Conservation (phyloP, 1,139 yeast species). For the Petasospora rhodanensis region DNA sequence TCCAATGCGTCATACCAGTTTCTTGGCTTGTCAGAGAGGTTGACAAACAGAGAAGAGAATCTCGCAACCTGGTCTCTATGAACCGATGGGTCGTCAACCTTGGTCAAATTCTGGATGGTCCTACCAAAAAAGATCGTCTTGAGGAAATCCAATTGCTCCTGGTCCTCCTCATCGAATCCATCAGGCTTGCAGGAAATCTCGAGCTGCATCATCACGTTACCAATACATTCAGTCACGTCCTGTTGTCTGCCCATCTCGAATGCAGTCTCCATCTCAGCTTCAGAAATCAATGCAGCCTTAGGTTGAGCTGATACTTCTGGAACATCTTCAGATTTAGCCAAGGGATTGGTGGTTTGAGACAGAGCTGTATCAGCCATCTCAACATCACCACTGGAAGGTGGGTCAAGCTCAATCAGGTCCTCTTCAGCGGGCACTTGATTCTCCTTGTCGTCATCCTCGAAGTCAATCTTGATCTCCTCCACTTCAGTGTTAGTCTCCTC, state of each 20-base stretch:
- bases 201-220: conserved; percentile 85
- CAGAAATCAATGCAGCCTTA: conserved; percentile 41
- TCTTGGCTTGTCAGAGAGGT: conserved; percentile 82
- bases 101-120: conserved; percentile 51
- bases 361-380: too few species aligned
- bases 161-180: conserved; percentile 54
- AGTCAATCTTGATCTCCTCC: neutral
- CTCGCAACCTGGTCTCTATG: conserved; percentile 66
- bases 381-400: neutral
- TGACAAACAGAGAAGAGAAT: conserved; percentile 75
- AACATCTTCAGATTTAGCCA: neutral
- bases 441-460: neutral
- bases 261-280: conserved; percentile 66
- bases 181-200: conserved; percentile 85
- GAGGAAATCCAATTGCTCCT: conserved; percentile 77
- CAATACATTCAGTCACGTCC: conserved; percentile 96
- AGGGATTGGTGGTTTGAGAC: too few species aligned
- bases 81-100: conserved; percentile 28
- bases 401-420: conserved; percentile 2
- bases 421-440: neutral
- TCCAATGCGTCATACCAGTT: conserved; percentile 90
- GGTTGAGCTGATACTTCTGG: neutral
- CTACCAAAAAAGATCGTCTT: conserved; percentile 79
- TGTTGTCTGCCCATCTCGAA: conserved; percentile 88
- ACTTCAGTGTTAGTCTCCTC: neutral